Evolutionary conservation across 2,329 filamentous ascomycete species (phyloP), one percentile per base, ranked within the genome.

Genomic region (Achaetomium macrosporum): DNA sequence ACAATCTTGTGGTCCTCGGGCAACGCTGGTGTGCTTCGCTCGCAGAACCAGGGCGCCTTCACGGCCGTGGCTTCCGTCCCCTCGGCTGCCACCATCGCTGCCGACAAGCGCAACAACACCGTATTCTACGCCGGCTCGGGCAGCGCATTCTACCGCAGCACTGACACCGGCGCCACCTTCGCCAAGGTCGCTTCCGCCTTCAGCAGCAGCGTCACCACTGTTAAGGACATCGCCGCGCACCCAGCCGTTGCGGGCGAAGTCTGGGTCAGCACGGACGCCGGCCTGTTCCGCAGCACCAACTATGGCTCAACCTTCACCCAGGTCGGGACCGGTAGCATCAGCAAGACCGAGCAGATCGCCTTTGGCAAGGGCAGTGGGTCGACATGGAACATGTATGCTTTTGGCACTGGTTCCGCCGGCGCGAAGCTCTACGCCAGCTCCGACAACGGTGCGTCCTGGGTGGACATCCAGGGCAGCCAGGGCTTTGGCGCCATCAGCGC

Each of bases 191-290:
- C 57, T 0, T 67, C 69, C 0, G 60, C 69, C 0, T 63, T 78
- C 0, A 67, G 64, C 3, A 67, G 68, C n/a, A 71, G 69, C 35
- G 57, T 55, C 3, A 71, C 66, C 2, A 63, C 69, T 16, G 69
- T 85, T 52, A 81, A 81, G 37, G 73, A 76, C 33, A 73, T 87
- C 10, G 78, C 77, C 15, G 73, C 72, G 1, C 74, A 84, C 56
- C 81, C 82, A 0, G 72, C 75, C 6, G 70, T 72, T 11, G 78
- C 80, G 0, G 83, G 85, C 12, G 78, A 83, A 44, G 73, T 88
- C 44, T 80, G 75, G 65, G 78, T 78, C 1, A 79, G 78, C 1
- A 81, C 79, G 0, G 71, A 81, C 49, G 66, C 61, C 0, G 80
- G 80, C 6, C 65, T 83, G 44, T 82, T 77, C 67, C 73, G 73